phyloP scores from a whole-genome alignment of 2,329 filamentous ascomycete species.

The Diaporthe citriasiana region DNA sequence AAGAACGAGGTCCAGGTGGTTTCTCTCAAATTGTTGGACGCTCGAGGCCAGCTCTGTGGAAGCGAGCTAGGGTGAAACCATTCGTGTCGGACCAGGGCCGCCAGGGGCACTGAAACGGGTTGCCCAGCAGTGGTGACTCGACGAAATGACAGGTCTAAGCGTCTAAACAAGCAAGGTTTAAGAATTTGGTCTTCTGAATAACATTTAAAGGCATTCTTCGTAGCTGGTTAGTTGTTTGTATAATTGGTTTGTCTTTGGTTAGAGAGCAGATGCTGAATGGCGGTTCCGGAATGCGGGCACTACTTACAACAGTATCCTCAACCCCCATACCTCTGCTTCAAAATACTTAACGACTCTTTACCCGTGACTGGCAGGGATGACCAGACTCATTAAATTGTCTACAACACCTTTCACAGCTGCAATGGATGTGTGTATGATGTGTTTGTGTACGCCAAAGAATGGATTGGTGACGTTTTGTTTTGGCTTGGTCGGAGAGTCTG shows the following conservation, averaged over 20 bases:
- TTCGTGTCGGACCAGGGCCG: constrained; percentile 22
- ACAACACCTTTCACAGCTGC: too few relatives aligned
- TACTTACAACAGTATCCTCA: too few relatives aligned
- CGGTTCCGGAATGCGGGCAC: too few relatives aligned
- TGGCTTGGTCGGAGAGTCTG: background rate
- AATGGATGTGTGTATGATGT: constrained; percentile 16
- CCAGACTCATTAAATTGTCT: too few relatives aligned
- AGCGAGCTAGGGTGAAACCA: constrained; percentile 24
- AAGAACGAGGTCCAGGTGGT: background rate
- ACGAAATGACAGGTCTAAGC: background rate
- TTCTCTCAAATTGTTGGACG: background rate
- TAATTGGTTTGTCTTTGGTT: background rate
- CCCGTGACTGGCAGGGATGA: too few relatives aligned
- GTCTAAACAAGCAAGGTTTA: background rate
- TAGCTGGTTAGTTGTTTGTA: background rate
- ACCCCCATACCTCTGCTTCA: too few relatives aligned
- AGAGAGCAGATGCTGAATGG: background rate
- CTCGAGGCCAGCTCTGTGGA: constrained; percentile 1
- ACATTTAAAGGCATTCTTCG: background rate
- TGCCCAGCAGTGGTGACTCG: background rate
- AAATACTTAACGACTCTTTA: too few relatives aligned
- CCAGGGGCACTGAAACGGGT: constrained; percentile 15
- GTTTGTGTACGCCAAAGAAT: background rate
- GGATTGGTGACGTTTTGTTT: background rate
- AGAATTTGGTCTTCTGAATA: background rate